phyloP scores from a whole-genome alignment of 441 rosid species.

The Erysimum cheiri region DNA sequence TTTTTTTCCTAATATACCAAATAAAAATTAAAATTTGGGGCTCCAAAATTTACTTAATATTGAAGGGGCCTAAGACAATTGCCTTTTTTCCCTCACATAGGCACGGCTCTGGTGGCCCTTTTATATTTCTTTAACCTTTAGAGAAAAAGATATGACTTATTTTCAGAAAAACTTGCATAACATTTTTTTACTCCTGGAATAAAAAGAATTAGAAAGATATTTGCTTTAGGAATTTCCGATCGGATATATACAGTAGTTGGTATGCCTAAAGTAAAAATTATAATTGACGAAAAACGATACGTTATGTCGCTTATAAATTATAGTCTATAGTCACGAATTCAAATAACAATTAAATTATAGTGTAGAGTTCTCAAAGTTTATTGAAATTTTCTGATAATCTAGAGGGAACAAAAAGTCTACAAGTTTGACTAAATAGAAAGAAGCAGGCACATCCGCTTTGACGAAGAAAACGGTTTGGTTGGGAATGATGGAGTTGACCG shows the following conservation, averaged over 20 bases:
- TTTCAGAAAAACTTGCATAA: not conserved
- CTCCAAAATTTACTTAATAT: no score
- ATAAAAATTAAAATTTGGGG: no score
- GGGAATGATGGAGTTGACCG: slow-evolving; percentile 25
- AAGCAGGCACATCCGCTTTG: slow-evolving; percentile 23
- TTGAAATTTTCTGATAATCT: not conserved
- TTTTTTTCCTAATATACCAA: no score
- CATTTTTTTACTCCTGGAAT: not conserved
- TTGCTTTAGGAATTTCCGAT: not conserved
- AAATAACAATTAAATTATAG: not conserved
- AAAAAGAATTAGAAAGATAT: not conserved
- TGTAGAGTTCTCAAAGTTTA: not conserved
- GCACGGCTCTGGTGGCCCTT: no score
- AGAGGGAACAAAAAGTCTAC: slow-evolving; percentile 32
- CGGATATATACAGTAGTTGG: slow-evolving; percentile 11
- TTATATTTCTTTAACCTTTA: no score
- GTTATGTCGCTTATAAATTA: not conserved
- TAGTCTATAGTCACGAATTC: not conserved
- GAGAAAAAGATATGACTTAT: not conserved
- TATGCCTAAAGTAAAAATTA: not conserved
- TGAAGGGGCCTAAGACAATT: no score
- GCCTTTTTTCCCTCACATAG: no score
- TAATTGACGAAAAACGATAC: not conserved
- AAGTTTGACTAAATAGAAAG: slow-evolving; percentile 28
- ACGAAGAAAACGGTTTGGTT: slow-evolving; percentile 17